Percentiles rank a stretch among this genome's conserved stretches.
These are phyloP conservation scores for Senecio squalidus DNA, from an alignment of 140 eudicot species.

Conservation along the genomic window DNA sequence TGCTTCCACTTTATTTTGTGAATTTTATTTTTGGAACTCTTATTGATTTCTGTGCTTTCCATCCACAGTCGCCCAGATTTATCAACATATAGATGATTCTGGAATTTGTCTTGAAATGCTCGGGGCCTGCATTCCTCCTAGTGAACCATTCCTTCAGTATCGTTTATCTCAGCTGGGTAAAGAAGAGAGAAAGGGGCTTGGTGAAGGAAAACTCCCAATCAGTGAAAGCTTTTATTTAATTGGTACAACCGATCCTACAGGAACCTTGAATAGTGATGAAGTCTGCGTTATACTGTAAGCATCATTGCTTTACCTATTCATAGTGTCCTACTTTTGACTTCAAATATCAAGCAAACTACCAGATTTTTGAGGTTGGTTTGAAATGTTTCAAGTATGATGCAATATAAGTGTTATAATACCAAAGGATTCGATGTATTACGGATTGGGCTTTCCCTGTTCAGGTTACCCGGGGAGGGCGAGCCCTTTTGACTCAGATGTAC, in stretches of 20 bases:
- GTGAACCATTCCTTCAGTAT: conserved; percentile 47
- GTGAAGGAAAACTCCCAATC: conserved; percentile 59
- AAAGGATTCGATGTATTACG: no score
- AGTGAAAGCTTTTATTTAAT: conserved; percentile 59
- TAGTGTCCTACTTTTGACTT: background rate
- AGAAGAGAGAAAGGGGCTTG: conserved; percentile 40
- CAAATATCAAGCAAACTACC: background rate
- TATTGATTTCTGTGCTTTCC: background rate
- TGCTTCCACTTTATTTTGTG: background rate
- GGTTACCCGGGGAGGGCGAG: no score
- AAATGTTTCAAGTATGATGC: background rate
- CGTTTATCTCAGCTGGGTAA: conserved; percentile 39
- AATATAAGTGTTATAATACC: background rate
- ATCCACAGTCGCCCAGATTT: conserved; percentile 52
- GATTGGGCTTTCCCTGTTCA: no score
- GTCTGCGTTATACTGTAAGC: conserved; percentile 68
- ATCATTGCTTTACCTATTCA: background rate
- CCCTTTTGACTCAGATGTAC: no score
- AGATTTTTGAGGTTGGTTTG: background rate
- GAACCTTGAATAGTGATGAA: conserved; percentile 42
- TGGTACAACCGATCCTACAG: conserved; percentile 85
- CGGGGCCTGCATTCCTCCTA: conserved; percentile 47
- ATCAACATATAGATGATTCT: conserved; percentile 42
- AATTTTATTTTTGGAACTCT: background rate
- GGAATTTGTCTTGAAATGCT: conserved; percentile 43